Percentiles rank a stretch among this genome's conserved stretches.
Evolutionary conservation across 331 rosid species (phyloP).

Genomic region (Saraca asoca): DNA sequence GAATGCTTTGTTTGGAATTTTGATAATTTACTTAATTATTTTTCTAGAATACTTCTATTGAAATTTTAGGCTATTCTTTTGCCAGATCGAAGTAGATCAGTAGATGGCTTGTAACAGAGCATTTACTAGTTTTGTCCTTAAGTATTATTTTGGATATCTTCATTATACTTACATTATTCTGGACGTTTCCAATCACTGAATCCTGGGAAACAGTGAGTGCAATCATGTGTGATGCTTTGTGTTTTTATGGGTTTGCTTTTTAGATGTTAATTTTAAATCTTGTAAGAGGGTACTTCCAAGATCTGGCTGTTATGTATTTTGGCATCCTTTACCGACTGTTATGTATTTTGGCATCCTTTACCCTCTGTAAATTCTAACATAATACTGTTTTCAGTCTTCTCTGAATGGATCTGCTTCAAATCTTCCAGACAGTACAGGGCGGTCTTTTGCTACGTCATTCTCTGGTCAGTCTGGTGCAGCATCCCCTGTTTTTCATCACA

Average conservation of each 20-base stretch:
- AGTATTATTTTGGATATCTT: background rate
- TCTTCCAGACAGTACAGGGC: conserved; percentile 78
- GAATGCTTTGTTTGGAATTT: too few relatives aligned
- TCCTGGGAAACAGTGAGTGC: background rate
- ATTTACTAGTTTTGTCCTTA: background rate
- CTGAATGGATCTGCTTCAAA: conserved; percentile 88
- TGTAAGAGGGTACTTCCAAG: conserved; percentile 2
- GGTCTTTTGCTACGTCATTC: conserved; percentile 83
- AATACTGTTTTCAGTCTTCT: conserved; percentile 69
- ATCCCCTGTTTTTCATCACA: conserved; percentile 85
- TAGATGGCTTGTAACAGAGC: background rate
- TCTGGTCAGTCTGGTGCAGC: conserved; percentile 98
- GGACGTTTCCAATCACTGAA: background rate
- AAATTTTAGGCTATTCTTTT: conserved; percentile 3
- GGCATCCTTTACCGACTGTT: background rate
- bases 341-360: background rate
- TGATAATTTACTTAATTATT: background rate
- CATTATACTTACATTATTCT: background rate
- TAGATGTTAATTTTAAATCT: background rate
- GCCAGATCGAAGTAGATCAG: conserved; percentile 5
- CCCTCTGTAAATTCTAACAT: conserved; percentile 17
- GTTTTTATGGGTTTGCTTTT: too few relatives aligned
- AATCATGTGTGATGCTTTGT: background rate
- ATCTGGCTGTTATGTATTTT: background rate
- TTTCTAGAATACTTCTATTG: conserved; percentile 25